These are phyloP conservation scores for Acanthamoeba royreba DNA, from an alignment of 208 protist species.

Conservation along the genomic window DNA sequence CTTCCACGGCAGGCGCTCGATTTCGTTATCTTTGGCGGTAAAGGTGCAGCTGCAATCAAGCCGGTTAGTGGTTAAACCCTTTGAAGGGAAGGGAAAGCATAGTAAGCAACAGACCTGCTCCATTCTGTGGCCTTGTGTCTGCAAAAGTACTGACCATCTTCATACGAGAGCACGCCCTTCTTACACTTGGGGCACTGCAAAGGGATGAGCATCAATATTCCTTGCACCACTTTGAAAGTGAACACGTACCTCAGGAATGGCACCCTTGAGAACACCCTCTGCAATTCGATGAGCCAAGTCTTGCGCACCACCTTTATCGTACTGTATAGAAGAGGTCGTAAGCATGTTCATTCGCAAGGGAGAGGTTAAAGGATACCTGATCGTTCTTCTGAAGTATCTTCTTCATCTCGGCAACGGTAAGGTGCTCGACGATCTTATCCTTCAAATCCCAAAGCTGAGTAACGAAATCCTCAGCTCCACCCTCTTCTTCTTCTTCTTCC, in stretches of 20 bases:
- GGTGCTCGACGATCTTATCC: background rate
- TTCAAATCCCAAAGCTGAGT: constrained; percentile 17
- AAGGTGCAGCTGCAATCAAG: background rate
- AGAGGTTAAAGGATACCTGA: background rate
- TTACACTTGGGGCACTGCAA: constrained; percentile 10
- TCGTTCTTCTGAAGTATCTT: constrained; percentile 24
- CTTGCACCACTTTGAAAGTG: background rate
- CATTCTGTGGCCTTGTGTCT: background rate
- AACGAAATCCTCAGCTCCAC: background rate
- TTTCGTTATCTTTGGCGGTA: constrained; percentile 7
- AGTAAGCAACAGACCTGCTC: background rate
- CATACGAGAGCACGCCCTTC: constrained; percentile 19
- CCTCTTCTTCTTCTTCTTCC: background rate
- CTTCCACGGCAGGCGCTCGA: constrained; percentile 1
- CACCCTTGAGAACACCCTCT: constrained; percentile 9
- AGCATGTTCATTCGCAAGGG: no score
- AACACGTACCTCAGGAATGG: background rate
- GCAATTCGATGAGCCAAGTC: constrained; percentile 18
- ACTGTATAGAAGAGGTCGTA: background rate
- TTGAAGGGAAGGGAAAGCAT: background rate
- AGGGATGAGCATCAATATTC: background rate
- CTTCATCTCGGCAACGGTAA: constrained; percentile 17
- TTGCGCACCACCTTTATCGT: background rate
- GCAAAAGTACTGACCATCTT: background rate
- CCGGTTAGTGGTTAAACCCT: background rate